A percentile compares a stretch with the other conserved stretches of the same genome.
Evolutionary conservation across 2,329 filamentous ascomycete species (phyloP).

Genomic region (Pyrenophora tritici-repentis): DNA sequence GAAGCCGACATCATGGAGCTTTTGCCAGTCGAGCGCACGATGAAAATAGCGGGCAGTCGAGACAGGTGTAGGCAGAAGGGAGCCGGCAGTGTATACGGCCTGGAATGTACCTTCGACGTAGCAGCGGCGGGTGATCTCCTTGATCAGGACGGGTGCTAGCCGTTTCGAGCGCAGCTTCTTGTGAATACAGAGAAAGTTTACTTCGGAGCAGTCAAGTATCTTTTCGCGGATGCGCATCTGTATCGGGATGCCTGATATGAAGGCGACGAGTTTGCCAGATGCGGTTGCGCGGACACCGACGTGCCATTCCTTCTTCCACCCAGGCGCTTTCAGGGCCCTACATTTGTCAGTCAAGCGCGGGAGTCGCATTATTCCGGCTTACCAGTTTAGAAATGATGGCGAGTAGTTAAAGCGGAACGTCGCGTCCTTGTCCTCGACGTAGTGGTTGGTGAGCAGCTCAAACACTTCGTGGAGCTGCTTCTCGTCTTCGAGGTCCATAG

Average conservation of each 20-base stretch:
- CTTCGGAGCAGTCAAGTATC: constrained; percentile 78
- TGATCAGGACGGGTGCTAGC: constrained; percentile 91
- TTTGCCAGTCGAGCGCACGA: constrained; percentile 91
- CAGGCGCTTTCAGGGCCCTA: constrained; percentile 91
- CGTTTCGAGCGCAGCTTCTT: constrained; percentile 96
- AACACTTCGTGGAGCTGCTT: constrained; percentile 85
- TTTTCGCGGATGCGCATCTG: constrained; percentile 79
- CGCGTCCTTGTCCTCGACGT: constrained; percentile 95
- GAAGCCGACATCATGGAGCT: constrained; percentile 93
- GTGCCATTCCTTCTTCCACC: constrained; percentile 94
- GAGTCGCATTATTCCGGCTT: constrained; percentile 18
- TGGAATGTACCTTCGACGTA: constrained; percentile 88
- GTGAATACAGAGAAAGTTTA: constrained; percentile 98
- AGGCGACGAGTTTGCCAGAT: constrained; percentile 87
- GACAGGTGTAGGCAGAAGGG: constrained; percentile 87
- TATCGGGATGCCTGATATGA: constrained; percentile 92
- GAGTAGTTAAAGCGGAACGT: constrained; percentile 99
- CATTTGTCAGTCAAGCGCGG: constrained; percentile 11
- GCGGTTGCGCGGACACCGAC: constrained; percentile 85
- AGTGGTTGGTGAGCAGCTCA: constrained; percentile 88
- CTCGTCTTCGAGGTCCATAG: constrained; percentile 80
- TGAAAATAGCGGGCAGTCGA: constrained; percentile 96
- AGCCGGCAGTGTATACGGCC: constrained; percentile 92
- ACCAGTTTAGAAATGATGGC: constrained; percentile 86
- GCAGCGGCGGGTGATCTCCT: constrained; percentile 92